A percentile compares a stretch with the other conserved stretches of the same genome.
Evolutionary conservation across 352 stramenopile species (phyloP).

Genomic region (Phytophthora ramorum): DNA sequence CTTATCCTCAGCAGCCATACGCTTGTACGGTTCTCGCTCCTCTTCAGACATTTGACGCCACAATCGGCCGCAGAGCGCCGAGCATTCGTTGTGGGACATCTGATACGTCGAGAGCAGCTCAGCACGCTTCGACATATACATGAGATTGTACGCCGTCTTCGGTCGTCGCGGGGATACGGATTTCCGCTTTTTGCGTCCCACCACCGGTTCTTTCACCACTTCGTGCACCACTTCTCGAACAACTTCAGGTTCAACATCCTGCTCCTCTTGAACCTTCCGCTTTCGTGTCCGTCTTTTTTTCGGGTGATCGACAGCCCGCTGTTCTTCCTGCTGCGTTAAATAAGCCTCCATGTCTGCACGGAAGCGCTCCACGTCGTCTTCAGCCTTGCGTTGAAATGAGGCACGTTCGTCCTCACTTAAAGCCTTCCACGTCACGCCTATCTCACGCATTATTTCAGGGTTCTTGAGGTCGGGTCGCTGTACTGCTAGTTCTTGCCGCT

Average conservation of each 20-base stretch:
- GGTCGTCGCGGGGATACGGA: slow-evolving; percentile 34
- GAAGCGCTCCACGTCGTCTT: slow-evolving; percentile 57
- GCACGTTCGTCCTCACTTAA: slow-evolving; percentile 40
- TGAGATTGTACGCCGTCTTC: slow-evolving; percentile 68
- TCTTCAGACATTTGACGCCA: slow-evolving; percentile 65
- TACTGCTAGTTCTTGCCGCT: slow-evolving; percentile 42
- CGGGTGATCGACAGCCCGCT: neutral
- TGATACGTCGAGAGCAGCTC: slow-evolving; percentile 63
- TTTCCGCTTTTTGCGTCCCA: slow-evolving; percentile 37
- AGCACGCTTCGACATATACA: slow-evolving; percentile 64
- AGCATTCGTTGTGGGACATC: slow-evolving; percentile 76
- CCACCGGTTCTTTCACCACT: slow-evolving; percentile 7
- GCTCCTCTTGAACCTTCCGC: slow-evolving; percentile 6
- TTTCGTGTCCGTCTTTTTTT: slow-evolving; percentile 18
- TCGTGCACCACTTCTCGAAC: neutral
- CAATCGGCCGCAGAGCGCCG: slow-evolving; percentile 57
- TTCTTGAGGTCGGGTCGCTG: slow-evolving; percentile 40
- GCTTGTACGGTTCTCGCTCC: slow-evolving; percentile 59
- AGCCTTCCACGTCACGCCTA: slow-evolving; percentile 52
- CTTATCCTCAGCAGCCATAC: slow-evolving; percentile 62
- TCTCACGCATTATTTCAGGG: slow-evolving; percentile 57
- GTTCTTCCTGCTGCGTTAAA: slow-evolving; percentile 14
- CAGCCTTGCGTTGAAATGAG: slow-evolving; percentile 44
- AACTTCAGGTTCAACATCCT: neutral
- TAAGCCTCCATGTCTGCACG: slow-evolving; percentile 57